Conservation (phyloP, 2,329 filamentous ascomycete genomes). For the Neonectria coccinea region DNA sequence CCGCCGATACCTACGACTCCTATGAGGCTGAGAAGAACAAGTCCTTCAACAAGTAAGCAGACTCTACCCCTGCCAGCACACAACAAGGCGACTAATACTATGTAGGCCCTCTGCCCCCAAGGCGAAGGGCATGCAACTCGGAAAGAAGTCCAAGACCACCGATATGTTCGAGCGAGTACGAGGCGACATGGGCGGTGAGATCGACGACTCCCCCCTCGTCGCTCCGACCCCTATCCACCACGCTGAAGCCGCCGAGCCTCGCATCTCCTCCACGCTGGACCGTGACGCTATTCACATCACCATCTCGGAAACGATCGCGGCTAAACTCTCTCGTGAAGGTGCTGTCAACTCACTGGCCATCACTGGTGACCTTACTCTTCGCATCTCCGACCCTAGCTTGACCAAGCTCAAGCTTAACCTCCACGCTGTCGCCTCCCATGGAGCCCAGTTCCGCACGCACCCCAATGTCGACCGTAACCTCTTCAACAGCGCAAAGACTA, state of each 20-base stretch:
- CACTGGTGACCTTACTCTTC: conserved; percentile 91
- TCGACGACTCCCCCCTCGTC: conserved; percentile 81
- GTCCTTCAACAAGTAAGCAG: conserved; percentile 77
- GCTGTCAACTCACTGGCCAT: conserved; percentile 87
- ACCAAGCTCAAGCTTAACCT: conserved; percentile 93
- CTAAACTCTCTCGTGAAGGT: conserved; percentile 89
- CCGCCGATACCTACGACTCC: conserved; percentile 86
- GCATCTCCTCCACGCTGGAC: conserved; percentile 75
- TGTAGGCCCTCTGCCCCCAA: conserved; percentile 73
- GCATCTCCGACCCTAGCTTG: conserved; percentile 87
- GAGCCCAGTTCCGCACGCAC: conserved; percentile 93
- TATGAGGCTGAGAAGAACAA: conserved; percentile 99
- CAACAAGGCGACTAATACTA: conserved; percentile 25
- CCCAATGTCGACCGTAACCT: conserved; percentile 93
- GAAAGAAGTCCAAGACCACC: conserved; percentile 97
- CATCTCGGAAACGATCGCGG: conserved; percentile 89
- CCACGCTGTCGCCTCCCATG: conserved; percentile 79
- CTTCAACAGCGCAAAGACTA: conserved; percentile 84
- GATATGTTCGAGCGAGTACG: conserved; percentile 98
- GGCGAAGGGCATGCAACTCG: conserved; percentile 98
- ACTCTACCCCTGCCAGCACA: neutral
- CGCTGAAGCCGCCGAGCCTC: conserved; percentile 66
- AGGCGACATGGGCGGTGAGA: conserved; percentile 88
- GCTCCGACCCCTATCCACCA: conserved; percentile 63
- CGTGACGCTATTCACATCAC: conserved; percentile 89